A percentile compares a stretch with the other conserved stretches of the same genome.
Evolutionary conservation across 495 filamentous ascomycete species (phyloP).

Genomic region (Emericellopsis terricola): DNA sequence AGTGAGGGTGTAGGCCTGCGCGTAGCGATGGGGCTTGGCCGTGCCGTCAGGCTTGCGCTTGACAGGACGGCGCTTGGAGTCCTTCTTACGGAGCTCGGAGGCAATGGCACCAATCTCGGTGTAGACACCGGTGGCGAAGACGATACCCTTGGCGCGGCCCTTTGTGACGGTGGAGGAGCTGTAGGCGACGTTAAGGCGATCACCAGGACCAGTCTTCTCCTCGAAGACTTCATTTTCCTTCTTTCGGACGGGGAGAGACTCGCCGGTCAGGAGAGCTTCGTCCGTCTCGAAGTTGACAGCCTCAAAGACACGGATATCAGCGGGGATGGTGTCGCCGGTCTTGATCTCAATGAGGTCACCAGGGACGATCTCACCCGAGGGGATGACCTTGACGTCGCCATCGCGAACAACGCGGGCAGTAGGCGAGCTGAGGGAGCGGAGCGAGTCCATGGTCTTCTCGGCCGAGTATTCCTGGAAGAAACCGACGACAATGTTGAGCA

Average conservation of each 20-base stretch:
- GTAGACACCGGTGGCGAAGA: slow-evolving; percentile 23
- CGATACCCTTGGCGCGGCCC: slow-evolving; percentile 26
- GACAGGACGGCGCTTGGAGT: slow-evolving; percentile 28
- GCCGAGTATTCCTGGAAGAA: slow-evolving; percentile 56
- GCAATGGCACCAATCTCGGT: slow-evolving; percentile 33
- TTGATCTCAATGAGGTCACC: slow-evolving; percentile 50
- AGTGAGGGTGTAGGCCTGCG: slow-evolving; percentile 50
- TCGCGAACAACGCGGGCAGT: slow-evolving; percentile 41
- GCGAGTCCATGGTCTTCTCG: slow-evolving; percentile 60
- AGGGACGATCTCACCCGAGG: slow-evolving; percentile 33
- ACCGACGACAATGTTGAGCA: slow-evolving; percentile 48
- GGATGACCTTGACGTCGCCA: slow-evolving; percentile 30
- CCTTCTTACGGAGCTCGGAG: slow-evolving; percentile 19
- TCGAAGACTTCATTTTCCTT: slow-evolving; percentile 14
- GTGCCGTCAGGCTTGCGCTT: slow-evolving; percentile 38
- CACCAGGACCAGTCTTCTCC: slow-evolving; percentile 19
- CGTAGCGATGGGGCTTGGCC: slow-evolving; percentile 45
- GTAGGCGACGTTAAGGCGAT: slow-evolving; percentile 27
- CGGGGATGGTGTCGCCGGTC: slow-evolving; percentile 63
- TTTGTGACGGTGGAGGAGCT: slow-evolving; percentile 30
- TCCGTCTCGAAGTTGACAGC: slow-evolving; percentile 27
- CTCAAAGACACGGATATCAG: slow-evolving; percentile 32
- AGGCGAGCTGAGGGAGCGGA: slow-evolving; percentile 43
- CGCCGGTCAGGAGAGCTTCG: slow-evolving; percentile 30
- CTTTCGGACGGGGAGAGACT: slow-evolving; percentile 27